Conservation (phyloP, 2,329 filamentous ascomycete species). For the Pseudogymnoascus sp. region DNA sequence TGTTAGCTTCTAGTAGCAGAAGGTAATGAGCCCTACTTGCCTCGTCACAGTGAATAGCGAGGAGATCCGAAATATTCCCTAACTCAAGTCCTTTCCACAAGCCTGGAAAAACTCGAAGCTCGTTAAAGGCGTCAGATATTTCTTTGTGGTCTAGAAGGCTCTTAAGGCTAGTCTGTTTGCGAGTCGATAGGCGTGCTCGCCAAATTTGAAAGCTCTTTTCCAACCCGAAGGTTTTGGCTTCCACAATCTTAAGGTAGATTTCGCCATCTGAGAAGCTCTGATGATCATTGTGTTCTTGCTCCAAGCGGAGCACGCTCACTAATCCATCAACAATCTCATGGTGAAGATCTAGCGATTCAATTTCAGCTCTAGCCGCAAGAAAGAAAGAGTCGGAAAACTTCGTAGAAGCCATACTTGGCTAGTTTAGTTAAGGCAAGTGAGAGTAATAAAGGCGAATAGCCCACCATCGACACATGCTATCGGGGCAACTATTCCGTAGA, state of each 20-base stretch:
- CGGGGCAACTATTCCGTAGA: too few species aligned
- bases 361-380: neutral
- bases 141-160: neutral
- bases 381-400: neutral
- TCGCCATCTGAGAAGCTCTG: neutral
- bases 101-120: slow-evolving; percentile 1
- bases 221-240: neutral
- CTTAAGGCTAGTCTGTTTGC: neutral
- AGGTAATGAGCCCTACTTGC: neutral
- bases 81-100: slow-evolving; percentile 11
- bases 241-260: neutral
- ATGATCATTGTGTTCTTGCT: neutral
- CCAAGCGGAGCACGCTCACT: neutral
- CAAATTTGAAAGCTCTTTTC: neutral
- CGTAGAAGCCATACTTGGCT: neutral
- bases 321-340: neutral
- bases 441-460: too few species aligned
- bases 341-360: neutral
- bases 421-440: too few species aligned
- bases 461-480: too few species aligned
- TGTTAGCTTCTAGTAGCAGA: neutral
- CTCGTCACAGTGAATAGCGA: slow-evolving; percentile 13
- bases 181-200: neutral
- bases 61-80: neutral
- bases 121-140: neutral